Evolutionary conservation across 768 basidiomycete genomes (phyloP).

Genomic region (Filobasidium floriforme): DNA sequence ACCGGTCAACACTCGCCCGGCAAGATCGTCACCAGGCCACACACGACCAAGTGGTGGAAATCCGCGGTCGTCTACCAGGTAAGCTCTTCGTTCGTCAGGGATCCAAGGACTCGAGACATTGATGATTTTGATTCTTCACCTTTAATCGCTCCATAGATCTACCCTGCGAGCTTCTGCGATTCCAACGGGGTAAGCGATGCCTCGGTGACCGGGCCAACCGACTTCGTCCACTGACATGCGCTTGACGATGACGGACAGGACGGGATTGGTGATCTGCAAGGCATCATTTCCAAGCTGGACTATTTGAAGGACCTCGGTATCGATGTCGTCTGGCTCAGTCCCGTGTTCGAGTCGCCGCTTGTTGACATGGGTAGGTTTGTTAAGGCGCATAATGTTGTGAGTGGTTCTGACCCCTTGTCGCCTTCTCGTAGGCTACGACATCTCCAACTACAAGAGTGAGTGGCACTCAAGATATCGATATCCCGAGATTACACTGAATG

Average conservation of each 20-base stretch:
- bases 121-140: no score
- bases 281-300: constrained; percentile 59
- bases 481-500: neutral
- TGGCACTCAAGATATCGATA: neutral
- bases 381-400: neutral
- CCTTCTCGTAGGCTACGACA: constrained; percentile 10
- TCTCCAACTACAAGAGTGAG: constrained; percentile 14
- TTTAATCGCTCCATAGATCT: no score
- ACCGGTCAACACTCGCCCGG: neutral
- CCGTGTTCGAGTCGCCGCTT: constrained; percentile 62
- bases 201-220: no score
- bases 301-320: constrained; percentile 64
- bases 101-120: no score
- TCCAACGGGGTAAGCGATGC: constrained; percentile 13
- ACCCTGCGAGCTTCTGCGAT: constrained; percentile 4
- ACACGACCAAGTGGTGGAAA: constrained; percentile 13
- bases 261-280: constrained; percentile 56
- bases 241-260: no score
- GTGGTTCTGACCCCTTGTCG: neutral
- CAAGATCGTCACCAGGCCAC: constrained; percentile 5
- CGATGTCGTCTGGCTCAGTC: constrained; percentile 62
- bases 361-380: constrained; percentile 68
- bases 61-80: constrained; percentile 7
- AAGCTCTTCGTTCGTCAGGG: no score
- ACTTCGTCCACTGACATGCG: no score